These are phyloP conservation scores for Euryodendron excelsum DNA, from an alignment of 148 eudicot species.

Conservation along the genomic window DNA sequence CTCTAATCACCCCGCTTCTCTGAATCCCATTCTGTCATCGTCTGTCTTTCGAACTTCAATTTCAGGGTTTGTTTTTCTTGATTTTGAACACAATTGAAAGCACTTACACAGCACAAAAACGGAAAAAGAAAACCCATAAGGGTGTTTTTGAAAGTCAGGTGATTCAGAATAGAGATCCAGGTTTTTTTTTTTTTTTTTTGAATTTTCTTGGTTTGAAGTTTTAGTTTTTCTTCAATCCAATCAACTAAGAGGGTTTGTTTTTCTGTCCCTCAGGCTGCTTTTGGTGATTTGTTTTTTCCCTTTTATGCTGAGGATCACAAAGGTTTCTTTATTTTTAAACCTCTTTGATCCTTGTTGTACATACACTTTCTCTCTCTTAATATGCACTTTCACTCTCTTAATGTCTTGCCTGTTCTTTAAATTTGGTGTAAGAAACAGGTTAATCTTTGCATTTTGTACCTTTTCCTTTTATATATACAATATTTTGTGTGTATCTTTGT, in stretches of 20 bases:
- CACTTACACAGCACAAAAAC: background rate
- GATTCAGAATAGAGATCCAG: conserved; percentile 55
- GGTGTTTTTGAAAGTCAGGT: conserved; percentile 48
- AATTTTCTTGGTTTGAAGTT: conserved; percentile 3
- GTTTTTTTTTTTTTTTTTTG: no score
- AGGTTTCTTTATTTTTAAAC: conserved; percentile 24
- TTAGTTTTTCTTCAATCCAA: conserved; percentile 3
- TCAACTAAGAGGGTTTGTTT: conserved; percentile 35
- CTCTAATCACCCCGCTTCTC: conserved; percentile 42
- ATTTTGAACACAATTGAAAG: conserved; percentile 14
- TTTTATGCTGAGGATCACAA: conserved; percentile 6
- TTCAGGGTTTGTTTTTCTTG: conserved; percentile 35
- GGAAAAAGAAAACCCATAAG: conserved; percentile 20
- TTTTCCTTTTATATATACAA: background rate
- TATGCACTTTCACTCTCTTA: no score
- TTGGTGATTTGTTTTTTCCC: conserved; percentile 6
- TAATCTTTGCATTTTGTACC: background rate
- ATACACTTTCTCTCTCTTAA: no score
- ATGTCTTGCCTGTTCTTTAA: conserved; percentile 22
- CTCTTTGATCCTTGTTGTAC: conserved; percentile 22
- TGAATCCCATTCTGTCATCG: conserved; percentile 54
- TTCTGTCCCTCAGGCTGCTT: conserved; percentile 28
- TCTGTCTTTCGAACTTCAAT: conserved; percentile 37
- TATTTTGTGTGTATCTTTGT: background rate
- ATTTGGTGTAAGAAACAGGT: no score